phyloP scores from a whole-genome alignment of 768 basidiomycete genomes.

The Galerina sulciceps region DNA sequence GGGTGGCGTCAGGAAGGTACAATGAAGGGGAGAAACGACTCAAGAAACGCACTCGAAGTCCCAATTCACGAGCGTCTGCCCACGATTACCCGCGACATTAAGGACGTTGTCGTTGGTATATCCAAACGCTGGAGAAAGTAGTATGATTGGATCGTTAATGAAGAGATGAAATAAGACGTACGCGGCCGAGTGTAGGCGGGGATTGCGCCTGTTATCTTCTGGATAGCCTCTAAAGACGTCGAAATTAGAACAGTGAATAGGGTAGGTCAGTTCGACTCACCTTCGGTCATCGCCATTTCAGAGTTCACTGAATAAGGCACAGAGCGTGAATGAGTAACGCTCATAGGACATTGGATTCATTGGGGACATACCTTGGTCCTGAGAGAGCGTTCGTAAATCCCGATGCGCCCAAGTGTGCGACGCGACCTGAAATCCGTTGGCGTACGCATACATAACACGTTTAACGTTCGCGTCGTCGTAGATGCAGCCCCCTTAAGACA shows the following conservation, averaged over 20 bases:
- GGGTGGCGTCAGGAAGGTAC: not conserved
- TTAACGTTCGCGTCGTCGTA: slow-evolving; percentile 29
- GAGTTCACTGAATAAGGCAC: no score
- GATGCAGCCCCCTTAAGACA: slow-evolving; percentile 32
- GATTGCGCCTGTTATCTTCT: slow-evolving; percentile 34
- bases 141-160: not conserved
- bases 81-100: slow-evolving; percentile 21
- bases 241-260: no score
- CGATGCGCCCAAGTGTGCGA: slow-evolving; percentile 41
- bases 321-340: not conserved
- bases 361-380: slow-evolving; percentile 27
- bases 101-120: slow-evolving; percentile 36
- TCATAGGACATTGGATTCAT: not conserved
- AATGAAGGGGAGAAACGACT: not conserved
- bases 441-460: slow-evolving; percentile 32
- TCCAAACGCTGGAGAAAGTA: slow-evolving; percentile 33
- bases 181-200: slow-evolving; percentile 43
- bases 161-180: slow-evolving; percentile 13
- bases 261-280: not conserved
- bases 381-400: slow-evolving; percentile 33
- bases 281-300: no score
- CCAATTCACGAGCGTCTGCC: slow-evolving; percentile 33
- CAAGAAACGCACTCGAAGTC: slow-evolving; percentile 33
- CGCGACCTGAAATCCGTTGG: slow-evolving; percentile 36
- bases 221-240: slow-evolving; percentile 27